Evolutionary conservation across 2,329 filamentous ascomycete species (phyloP).

Genomic region (Fusarium nelsonii): DNA sequence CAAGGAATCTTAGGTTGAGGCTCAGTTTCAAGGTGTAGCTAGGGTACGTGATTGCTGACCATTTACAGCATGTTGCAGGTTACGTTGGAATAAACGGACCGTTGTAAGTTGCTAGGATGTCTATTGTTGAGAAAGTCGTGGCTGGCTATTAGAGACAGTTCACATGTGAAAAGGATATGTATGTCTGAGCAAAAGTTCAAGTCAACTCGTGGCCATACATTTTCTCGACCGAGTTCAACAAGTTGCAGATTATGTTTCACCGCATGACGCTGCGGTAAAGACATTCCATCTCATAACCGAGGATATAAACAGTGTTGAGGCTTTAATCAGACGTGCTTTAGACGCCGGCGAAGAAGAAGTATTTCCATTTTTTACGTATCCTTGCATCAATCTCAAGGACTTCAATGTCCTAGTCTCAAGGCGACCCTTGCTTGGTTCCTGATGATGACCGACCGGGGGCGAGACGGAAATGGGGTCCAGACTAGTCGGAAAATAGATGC

Average conservation of each 20-base stretch:
- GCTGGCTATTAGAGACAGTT: conserved; percentile 11
- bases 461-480: conserved; percentile 8
- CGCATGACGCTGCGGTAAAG: conserved; percentile 37
- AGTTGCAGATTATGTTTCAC: conserved; percentile 24
- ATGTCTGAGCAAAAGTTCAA: too few species aligned
- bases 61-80: not conserved
- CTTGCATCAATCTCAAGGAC: conserved; percentile 33
- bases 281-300: conserved; percentile 38
- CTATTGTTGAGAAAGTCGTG: conserved; percentile 31
- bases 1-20: conserved; percentile 24
- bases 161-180: conserved; percentile 20
- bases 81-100: conserved; percentile 12
- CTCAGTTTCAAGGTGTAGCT: conserved; percentile 16
- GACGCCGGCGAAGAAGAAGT: conserved; percentile 15
- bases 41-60: conserved; percentile 11
- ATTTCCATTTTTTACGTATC: conserved; percentile 11
- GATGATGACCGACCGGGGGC: conserved; percentile 20
- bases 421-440: conserved; percentile 37
- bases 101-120: not conserved
- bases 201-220: not conserved
- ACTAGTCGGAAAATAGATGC: not conserved
- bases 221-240: not conserved
- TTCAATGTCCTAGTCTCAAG: conserved; percentile 41
- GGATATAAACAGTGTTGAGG: conserved; percentile 35
- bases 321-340: conserved; percentile 25